Base-by-base conservation (phyloP, 768 basidiomycete species). In the Phlegmacium glaucopus region DNA sequence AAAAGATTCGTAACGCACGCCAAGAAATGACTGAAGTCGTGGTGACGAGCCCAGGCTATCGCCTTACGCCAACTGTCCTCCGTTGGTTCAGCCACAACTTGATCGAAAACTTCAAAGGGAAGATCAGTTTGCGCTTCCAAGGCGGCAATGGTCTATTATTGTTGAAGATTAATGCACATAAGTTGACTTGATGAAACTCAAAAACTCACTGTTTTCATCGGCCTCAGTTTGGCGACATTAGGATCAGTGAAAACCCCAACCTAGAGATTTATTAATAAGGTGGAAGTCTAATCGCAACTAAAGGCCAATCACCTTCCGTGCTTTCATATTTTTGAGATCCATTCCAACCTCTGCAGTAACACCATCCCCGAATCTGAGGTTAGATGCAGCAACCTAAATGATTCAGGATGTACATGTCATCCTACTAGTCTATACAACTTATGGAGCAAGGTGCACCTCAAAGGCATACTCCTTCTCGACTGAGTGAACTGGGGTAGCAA, bases 171-270 rank as follows among this genome's bases (percentile, higher is more conserved):
- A 36, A 45, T 37, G 32, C 54, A 13, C 28, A 38, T n/a, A 43
- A 37, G 13, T 16, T 22, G 10, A 27, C 30, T 17, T 9, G 12
- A 22, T 7, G 12, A 2, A 28, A n/a, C 16, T 5, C 12, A 48
- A 53, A n/a, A 16, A 67, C 83, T 51, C 52, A 92, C 93, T 49
- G 78, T 80, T 63, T 86, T 79, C 82, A 95, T 88, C 4, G 94
- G 89, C 43, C 71, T 77, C 44, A 97, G 75, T 54, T 87, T 83
- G 37, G 82, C 84, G 17, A 98, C 77, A 47, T 85, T 89, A 10
- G 84, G 81, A 59, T 98, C 95, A 4, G 95, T 97, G 63, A 94
- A 95, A 16, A 98, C 89, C 13, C 80, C 95, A 53, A 98, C 90
- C 85, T 96, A 22, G n/a, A 36, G 11, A 34, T 10, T 34, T 34